Base-by-base conservation (phyloP, 2,329 filamentous ascomycete genomes). In the Hypoxylon sp. region DNA sequence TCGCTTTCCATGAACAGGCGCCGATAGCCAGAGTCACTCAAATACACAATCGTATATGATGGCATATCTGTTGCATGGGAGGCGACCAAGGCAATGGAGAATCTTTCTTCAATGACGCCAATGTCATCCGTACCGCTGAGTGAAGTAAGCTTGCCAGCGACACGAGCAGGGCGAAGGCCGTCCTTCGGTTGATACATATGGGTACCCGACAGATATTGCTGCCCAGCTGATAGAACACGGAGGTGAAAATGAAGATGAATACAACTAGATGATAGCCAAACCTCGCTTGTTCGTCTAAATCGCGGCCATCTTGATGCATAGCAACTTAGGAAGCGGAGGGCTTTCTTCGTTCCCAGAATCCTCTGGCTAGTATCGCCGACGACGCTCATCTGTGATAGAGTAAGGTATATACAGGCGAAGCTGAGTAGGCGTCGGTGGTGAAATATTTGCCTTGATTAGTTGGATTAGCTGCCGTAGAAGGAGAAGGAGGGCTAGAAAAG, bases 181-280 rank as follows among this genome's bases (percentile, higher is more conserved):
- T 60, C 60, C 17, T 60, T 48, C 11, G 38, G 53, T 17, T 34
- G 17, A 25, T 50, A 46, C 21, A 52, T 21, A 17, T 50, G 14
- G 2, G n/a, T n/a, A 23, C 25, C 51, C 25, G 51, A 52, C 19
- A 61, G 21, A 41, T 60, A 52, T n/a, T 52, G 48, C 36, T 63
- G 64, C 45, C 53, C 67, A 14, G 50, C 58, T 4, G 53, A 70
- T 11, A 70, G 30, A 13, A 70, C 67, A 0, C 64, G 67, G n/a
- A 70, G 49, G 38, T 65, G 67, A 25, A 70, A 67, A 34, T 67
- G 67, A 13, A 70, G 57, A 34, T 70, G 63, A 32, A 65, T 60
- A 51, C 63, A 69, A 21, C 49, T 51, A 3, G 67, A 57, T 43
- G 67, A 66, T 7, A 66, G 17, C 67, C 63, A 66, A n/a, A 69